A percentile compares a stretch with the other conserved stretches of the same genome.
Conservation (phyloP, 2,329 filamentous ascomycete genomes). For the Aspergillus cejpii region DNA sequence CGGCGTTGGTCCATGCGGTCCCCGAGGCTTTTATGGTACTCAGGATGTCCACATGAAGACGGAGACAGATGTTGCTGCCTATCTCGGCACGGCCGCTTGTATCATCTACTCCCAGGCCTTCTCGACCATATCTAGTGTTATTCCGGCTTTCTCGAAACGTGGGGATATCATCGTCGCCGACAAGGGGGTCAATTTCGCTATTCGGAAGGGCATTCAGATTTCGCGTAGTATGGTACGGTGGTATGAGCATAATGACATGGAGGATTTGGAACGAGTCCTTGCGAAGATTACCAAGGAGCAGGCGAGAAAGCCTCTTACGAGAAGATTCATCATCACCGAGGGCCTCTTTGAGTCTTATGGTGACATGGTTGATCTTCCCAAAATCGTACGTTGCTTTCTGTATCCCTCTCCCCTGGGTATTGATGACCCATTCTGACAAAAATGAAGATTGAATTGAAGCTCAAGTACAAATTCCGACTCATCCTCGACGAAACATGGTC, state of each 20-base stretch:
- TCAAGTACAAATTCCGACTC: constrained; percentile 94
- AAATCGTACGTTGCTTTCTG: constrained; percentile 55
- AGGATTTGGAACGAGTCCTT: constrained; percentile 80
- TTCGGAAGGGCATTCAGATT: constrained; percentile 89
- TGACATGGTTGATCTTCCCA: constrained; percentile 76
- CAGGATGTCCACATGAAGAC: constrained; percentile 98
- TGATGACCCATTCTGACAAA: constrained; percentile 6
- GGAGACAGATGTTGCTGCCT: constrained; percentile 85
- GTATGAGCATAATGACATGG: constrained; percentile 96
- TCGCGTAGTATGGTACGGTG: constrained; percentile 84
- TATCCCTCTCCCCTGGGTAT: neutral
- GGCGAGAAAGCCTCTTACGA: constrained; percentile 76
- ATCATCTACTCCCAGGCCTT: constrained; percentile 97
- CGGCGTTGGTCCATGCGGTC: constrained; percentile 92
- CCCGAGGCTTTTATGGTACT: constrained; percentile 95
- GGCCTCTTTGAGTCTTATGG: constrained; percentile 87
- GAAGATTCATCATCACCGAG: constrained; percentile 93
- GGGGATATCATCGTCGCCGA: constrained; percentile 97
- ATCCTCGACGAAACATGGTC: constrained; percentile 98
- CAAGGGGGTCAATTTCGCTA: constrained; percentile 84
- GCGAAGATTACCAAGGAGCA: constrained; percentile 82
- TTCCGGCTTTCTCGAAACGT: constrained; percentile 92
- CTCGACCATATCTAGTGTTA: constrained; percentile 92
- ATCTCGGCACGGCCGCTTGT: constrained; percentile 77
- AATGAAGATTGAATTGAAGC: constrained; percentile 73